Conservation (phyloP, 2,329 filamentous ascomycete species). For the Pseudogymnoascus sp. region DNA sequence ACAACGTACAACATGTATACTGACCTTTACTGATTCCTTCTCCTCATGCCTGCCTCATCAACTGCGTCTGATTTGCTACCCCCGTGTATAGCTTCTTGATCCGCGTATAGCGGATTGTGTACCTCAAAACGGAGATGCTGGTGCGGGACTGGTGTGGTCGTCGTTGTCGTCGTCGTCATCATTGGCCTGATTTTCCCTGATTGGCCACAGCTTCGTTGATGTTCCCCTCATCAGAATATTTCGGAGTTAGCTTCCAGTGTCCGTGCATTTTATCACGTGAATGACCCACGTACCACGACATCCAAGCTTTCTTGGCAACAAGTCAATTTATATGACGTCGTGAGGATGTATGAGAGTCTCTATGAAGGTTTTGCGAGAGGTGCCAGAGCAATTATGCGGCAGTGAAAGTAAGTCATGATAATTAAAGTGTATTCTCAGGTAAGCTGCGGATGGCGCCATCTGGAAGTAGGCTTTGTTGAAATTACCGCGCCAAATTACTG, state of each 20-base stretch:
- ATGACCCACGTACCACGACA: background rate
- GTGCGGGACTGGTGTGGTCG: background rate
- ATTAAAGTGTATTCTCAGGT: too few relatives aligned
- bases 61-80: background rate
- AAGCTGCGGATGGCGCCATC: too few relatives aligned
- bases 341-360: background rate
- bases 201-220: background rate
- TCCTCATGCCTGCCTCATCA: background rate
- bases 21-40: background rate
- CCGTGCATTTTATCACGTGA: background rate
- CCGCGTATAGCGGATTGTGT: background rate
- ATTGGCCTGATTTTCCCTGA: background rate
- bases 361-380: background rate
- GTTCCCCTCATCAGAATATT: background rate
- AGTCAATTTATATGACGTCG: background rate
- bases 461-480: background rate
- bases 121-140: background rate
- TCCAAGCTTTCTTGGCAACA: background rate
- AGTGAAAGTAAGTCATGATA: background rate
- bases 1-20: background rate
- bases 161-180: background rate
- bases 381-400: background rate
- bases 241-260: background rate
- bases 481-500: background rate
- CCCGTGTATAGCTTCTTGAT: background rate